Base-by-base conservation (phyloP, 1,139 yeast genomes). In the Geotrichum reessii region DNA sequence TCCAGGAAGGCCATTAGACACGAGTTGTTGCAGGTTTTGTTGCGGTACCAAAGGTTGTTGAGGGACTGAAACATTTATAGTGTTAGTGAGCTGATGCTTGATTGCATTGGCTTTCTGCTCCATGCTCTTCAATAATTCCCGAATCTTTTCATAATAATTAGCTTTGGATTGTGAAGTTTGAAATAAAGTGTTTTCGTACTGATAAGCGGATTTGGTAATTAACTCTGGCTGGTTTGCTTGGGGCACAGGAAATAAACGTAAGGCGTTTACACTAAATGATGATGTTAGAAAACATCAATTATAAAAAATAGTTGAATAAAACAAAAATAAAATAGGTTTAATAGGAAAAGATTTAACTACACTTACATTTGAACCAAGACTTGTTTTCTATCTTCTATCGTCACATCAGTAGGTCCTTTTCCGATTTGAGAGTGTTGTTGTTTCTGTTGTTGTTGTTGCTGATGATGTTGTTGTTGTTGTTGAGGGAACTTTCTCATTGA, bases 1-100 rank as follows among this genome's bases (percentile, higher is more conserved):
- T n/a, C n/a, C 53, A 42, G 37, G 58, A 46, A 25, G 25, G 4
- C 25, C 24, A 9, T 11, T n/a, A 37, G 19, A 37, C n/a, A 7
- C 22, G 50, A 61, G 71, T 61, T 72, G 73, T 57, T 69, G 73
- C 55, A 71, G 72, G 21, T 73, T 70, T 25, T 72, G 67, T 51
- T 69, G 64, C 47, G 69, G 73, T 7, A 68, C 70, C 53, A 70
- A 66, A 53, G 54, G 61, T 28, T 64, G 58, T 47, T 63, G 63
- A 52, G 64, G 63, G 44, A 63, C 66, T 44, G 63, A 69, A 33
- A 14, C n/a, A n/a, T 21, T 21, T 24, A 19, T 27, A 22, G 27
- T 49, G 22, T n/a, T 24, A 17, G 9, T 5, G 31, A 17, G 28
- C 47, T 42, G 47, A 24, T 31, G 46, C 27, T 14, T 11, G 17